phyloP scores from a whole-genome alignment of 352 stramenopile species.

The Pythium grandisporangium region DNA sequence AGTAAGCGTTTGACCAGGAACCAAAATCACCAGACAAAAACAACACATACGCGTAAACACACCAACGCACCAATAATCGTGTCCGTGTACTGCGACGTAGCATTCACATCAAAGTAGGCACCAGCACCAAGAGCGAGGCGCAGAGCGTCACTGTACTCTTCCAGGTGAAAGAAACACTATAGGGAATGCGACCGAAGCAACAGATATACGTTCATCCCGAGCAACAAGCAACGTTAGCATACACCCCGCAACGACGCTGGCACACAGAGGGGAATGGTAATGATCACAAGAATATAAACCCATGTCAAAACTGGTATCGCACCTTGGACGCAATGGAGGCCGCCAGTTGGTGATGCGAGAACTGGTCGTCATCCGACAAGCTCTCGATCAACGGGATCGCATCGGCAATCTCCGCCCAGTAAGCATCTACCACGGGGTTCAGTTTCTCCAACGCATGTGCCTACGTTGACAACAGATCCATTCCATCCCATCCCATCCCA shows the following conservation, averaged over 20 bases:
- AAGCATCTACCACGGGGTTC: constrained; percentile 88
- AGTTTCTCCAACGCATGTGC: constrained; percentile 89
- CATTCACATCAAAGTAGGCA: constrained; percentile 92
- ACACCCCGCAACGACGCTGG: no score
- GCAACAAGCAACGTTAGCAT: no score
- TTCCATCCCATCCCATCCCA: no score
- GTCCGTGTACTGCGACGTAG: constrained; percentile 94
- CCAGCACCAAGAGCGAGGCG: constrained; percentile 93
- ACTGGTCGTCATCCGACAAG: constrained; percentile 90
- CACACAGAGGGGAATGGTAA: no score
- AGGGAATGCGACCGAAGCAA: constrained; percentile 7
- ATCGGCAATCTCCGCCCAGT: constrained; percentile 92
- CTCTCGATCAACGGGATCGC: constrained; percentile 89
- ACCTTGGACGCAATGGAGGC: constrained; percentile 88
- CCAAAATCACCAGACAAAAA: background rate
- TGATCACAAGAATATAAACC: background rate
- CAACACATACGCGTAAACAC: background rate
- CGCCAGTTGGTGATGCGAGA: constrained; percentile 86
- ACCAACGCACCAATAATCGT: constrained; percentile 86
- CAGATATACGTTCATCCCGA: no score
- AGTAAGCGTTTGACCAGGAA: no score
- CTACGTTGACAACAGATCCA: no score
- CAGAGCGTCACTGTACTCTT: constrained; percentile 95
- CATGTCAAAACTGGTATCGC: constrained; percentile 12
- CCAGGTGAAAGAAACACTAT: constrained; percentile 97